Evolutionary conservation across 1,139 yeast species (phyloP), one percentile per base, ranked within the genome.

Genomic region (Blastobotrys persicus): DNA sequence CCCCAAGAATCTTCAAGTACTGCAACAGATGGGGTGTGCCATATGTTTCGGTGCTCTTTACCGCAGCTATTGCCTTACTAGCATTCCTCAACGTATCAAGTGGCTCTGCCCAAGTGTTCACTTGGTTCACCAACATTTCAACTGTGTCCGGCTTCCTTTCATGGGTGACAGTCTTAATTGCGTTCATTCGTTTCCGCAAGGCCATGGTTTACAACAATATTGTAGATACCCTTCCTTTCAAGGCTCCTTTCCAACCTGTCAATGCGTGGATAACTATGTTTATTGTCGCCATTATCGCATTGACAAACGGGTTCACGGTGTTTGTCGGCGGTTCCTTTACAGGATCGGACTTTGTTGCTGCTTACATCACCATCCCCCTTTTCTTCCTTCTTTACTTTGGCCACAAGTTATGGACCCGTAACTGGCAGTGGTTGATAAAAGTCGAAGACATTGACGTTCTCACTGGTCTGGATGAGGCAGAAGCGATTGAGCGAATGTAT

Each of bases 251-350:
- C 41, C 79, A 75, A 59, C 81, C 81, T 14, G 76, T 61, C 51
- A 74, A 77, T 35, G 70, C 80, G 12, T 77, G 73, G 59, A 65
- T 71, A 45, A 67, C 75, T 6, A 72, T 76, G 32, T 68, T 78
- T 50, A 62, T 78, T 44, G 69, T 84, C 31, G 49, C 53, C 1
- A 31, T 62, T 9, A 71, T 84, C 55, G 78, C 80, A 31, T 71
- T 85, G 58, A 74, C 87, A 54, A 91, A 86, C 69, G 95, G 95
- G 20, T 86, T 79, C 68, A 68, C 73, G 1, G 80, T 78, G 1
- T 84, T 83, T 70, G 80, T 77, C 48, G 72, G 76, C 52, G 79
- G 75, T 14, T 48, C 70, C 40, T 74, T 84, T 61, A 72, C 69
- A 44, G 85, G 77, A 1, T 63, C 78, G 3, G 71, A 70, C 43